Conservation (phyloP, 257 asterid genomes). For the Solanum piurae region DNA sequence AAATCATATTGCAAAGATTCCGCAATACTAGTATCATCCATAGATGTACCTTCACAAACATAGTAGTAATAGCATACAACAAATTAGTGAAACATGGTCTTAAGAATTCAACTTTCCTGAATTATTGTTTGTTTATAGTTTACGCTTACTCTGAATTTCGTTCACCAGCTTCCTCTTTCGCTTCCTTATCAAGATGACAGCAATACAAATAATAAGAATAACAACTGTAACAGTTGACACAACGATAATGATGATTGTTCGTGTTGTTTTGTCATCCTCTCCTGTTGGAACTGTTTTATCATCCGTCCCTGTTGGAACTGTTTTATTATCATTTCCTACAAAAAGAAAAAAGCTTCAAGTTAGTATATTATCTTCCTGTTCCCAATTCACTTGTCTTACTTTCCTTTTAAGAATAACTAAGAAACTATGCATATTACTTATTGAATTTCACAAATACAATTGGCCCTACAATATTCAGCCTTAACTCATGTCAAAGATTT, state of each 20-base stretch:
- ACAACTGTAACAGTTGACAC: background rate
- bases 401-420: too few relatives aligned
- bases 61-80: background rate
- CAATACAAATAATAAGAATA: background rate
- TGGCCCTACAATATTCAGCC: background rate
- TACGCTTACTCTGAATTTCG: background rate
- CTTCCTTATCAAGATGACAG: background rate
- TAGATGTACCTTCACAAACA: background rate
- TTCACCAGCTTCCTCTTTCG: background rate
- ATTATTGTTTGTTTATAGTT: background rate
- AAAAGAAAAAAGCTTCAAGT: background rate
- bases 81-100: background rate
- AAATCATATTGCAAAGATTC: conserved; percentile 17
- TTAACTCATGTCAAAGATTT: background rate
- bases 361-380: background rate
- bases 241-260: background rate
- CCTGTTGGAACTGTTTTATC: background rate
- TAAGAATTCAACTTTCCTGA: background rate
- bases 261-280: background rate
- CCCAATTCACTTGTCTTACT: background rate
- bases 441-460: background rate
- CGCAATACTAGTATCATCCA: background rate
- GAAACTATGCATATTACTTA: background rate
- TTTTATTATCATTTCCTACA: background rate
- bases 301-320: background rate